Base-by-base conservation (phyloP, 1,139 yeast genomes). In the Eremothecium cymbalariae region DNA sequence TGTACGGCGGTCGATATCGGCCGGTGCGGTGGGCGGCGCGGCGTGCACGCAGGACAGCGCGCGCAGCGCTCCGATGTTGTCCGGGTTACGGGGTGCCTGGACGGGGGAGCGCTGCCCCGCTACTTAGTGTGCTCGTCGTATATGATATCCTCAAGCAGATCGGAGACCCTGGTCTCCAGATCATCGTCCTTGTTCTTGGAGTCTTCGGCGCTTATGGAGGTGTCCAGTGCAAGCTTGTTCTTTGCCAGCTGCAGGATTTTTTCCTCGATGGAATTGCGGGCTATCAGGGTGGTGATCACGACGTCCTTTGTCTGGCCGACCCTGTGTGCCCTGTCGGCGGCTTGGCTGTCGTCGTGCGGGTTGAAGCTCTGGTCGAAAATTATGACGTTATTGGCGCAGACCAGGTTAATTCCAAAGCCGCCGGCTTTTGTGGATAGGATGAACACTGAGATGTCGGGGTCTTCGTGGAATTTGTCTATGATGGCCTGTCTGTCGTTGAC, bases 321-420 rank as follows among this genome's bases (percentile, higher is more conserved):
- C 57, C 99, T 74, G 59, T 90, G 99, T 0, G 98, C 95, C 53
- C 99, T 72, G 58, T 90, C 98, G 57, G 93, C 98, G 0, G 99
- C 99, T 63, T 90, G 99, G 54, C 81, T 82, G 55, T 90, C 99
- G 57, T 90, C 98, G 57, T 93, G 98, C 0, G 99, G 99, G 51
- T 90, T 90, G 62, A 90, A 90, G 31, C 94, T 81, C 55, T 86
- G 90, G 56, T 90, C 99, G 51, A 78, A 88, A 23, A 93, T 83
- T 36, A 90, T 70, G 3, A 90, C 98, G 42, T 80, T 76, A 53
- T 86, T 90, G 7, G 99, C 98, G 51, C 95, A 94, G 3, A 94
- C 94, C 48, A 90, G 70, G 53, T 90, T 90, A 59, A 90, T 90
- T 40, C 98, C 98, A 62, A 90, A 90, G 1, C 98, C 98, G 51